Conservation (phyloP, 208 protist genomes). For the Leishmania tropica region DNA sequence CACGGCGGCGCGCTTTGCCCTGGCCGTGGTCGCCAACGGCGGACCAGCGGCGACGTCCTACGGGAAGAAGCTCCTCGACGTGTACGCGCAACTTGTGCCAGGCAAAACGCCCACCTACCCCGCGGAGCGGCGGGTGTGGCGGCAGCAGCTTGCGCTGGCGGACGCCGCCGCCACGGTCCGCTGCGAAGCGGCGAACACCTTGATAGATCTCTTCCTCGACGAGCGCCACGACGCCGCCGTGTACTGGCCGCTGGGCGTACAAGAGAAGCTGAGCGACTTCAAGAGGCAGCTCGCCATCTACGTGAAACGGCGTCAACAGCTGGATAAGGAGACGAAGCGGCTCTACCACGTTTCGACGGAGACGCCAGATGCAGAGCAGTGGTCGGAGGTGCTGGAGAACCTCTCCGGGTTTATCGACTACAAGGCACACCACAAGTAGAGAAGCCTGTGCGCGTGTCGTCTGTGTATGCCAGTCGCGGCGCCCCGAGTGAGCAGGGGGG, state of each 20-base stretch:
- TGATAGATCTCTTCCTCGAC: slow-evolving; percentile 81
- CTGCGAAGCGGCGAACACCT: slow-evolving; percentile 78
- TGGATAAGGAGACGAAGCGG: slow-evolving; percentile 45
- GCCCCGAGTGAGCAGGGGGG: not conserved
- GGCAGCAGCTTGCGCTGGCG: slow-evolving; percentile 37
- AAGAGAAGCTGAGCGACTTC: slow-evolving; percentile 42
- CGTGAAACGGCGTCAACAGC: slow-evolving; percentile 50
- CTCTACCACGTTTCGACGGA: slow-evolving; percentile 39
- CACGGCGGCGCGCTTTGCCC: slow-evolving; percentile 52
- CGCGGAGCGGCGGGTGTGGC: slow-evolving; percentile 39
- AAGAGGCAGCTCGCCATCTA: slow-evolving; percentile 43
- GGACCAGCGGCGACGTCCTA: slow-evolving; percentile 4
- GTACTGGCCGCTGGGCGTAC: slow-evolving; percentile 69
- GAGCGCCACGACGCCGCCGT: slow-evolving; percentile 62
- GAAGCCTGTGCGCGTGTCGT: not conserved
- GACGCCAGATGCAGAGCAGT: slow-evolving; percentile 50
- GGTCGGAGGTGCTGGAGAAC: slow-evolving; percentile 73
- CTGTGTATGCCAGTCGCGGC: not conserved
- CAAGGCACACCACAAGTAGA: slow-evolving; percentile 48
- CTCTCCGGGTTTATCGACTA: slow-evolving; percentile 73
- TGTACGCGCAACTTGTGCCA: slow-evolving; percentile 10
- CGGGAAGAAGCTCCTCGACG: slow-evolving; percentile 20
- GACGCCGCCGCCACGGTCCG: slow-evolving; percentile 58
- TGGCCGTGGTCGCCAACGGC: slow-evolving; percentile 38
- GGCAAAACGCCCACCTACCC: slow-evolving; percentile 16